Evolutionary conservation across 192 early-diverging fungal genomes (phyloP).

Genomic region (Coemansia sp.): DNA sequence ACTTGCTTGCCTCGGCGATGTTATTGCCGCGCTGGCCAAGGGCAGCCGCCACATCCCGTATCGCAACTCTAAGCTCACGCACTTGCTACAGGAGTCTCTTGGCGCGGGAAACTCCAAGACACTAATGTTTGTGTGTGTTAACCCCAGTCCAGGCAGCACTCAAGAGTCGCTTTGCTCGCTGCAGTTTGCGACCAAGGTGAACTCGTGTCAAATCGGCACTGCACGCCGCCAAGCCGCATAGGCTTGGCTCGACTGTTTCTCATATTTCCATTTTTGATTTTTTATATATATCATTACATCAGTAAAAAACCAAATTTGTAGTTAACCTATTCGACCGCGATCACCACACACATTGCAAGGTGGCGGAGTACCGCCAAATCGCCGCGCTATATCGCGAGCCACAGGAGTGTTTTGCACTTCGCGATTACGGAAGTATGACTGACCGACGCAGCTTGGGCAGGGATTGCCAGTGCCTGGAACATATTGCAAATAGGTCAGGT

Average conservation of each 20-base stretch:
- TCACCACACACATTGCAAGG: conserved; percentile 36
- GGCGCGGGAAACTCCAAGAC: conserved; percentile 93
- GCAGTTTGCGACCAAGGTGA: conserved; percentile 95
- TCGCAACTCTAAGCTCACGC: conserved; percentile 86
- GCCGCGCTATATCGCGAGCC: conserved; percentile 20
- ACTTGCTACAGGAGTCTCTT: conserved; percentile 60
- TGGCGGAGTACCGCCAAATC: conserved; percentile 26
- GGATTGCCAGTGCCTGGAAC: conserved; percentile 33
- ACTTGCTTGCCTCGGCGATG: conserved; percentile 85
- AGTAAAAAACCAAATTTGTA: neutral
- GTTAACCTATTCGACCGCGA: conserved; percentile 27
- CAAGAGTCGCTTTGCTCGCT: conserved; percentile 88
- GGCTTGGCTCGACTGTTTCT: conserved; percentile 8
- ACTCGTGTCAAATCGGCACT: conserved; percentile 86
- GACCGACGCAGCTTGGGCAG: conserved; percentile 40
- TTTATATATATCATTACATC: neutral
- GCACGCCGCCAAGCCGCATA: conserved; percentile 58
- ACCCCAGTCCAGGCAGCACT: conserved; percentile 76
- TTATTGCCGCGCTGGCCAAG: conserved; percentile 82
- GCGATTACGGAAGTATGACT: conserved; percentile 39
- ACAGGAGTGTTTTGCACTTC: conserved; percentile 10
- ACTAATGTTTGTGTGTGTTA: conserved; percentile 98
- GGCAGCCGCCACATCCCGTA: conserved; percentile 86
- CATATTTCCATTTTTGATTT: neutral
- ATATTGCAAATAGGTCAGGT: conserved; percentile 9